Percentiles rank a stretch among this genome's conserved stretches.
Conservation (phyloP, 2,329 filamentous ascomycete genomes). For the Apiospora phragmitis region DNA sequence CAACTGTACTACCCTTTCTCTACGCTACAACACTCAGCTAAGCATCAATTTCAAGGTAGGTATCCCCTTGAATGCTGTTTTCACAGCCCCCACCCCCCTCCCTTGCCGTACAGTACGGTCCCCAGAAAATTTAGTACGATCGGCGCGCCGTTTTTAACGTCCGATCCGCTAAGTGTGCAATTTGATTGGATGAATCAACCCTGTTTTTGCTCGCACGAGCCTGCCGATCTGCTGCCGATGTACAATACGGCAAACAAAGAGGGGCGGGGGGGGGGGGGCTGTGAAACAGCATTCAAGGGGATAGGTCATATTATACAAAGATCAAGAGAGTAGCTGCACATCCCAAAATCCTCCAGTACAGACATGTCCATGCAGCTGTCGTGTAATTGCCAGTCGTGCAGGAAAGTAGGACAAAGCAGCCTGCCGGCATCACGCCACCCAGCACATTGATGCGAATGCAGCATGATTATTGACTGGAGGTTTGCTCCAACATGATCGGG, state of each 20-base stretch:
- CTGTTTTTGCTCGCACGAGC: too few species aligned
- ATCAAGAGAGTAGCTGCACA: neutral
- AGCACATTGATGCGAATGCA: neutral
- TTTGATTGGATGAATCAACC: too few species aligned
- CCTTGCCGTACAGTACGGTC: too few species aligned
- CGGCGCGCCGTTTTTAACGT: too few species aligned
- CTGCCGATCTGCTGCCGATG: too few species aligned
- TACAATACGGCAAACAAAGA: too few species aligned
- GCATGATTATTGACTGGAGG: neutral
- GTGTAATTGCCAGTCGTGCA: neutral
- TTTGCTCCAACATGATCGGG: neutral
- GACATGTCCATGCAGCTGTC: neutral
- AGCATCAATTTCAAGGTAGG: neutral
- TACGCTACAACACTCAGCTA: neutral
- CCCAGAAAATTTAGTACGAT: too few species aligned
- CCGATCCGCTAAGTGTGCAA: too few species aligned
- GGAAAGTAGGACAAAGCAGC: neutral
- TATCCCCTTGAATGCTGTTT: too few species aligned
- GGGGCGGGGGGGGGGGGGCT: too few species aligned
- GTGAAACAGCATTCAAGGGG: too few species aligned
- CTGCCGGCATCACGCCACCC: neutral
- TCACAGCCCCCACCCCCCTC: too few species aligned
- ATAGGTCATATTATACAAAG: neutral
- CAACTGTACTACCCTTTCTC: neutral
- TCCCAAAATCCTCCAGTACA: neutral